Evolutionary conservation across 306 rosid species (phyloP).

Genomic region (Mucuna pruriens): DNA sequence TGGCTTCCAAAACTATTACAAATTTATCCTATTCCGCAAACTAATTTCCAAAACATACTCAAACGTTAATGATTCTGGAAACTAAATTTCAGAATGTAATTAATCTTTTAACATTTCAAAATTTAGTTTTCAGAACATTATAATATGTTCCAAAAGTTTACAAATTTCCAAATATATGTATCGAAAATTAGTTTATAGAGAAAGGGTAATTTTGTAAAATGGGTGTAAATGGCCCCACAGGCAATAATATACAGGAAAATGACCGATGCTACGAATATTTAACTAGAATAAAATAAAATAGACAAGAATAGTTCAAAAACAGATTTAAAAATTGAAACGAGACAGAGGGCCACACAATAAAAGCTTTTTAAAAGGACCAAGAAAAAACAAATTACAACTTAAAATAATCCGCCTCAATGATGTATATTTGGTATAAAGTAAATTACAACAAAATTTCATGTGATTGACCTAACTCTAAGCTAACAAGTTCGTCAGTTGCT

Average conservation of each 20-base stretch:
- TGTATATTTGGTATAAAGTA: constrained; percentile 20
- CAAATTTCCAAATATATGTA: too few relatives aligned
- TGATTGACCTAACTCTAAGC: constrained; percentile 39
- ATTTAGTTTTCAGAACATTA: too few relatives aligned
- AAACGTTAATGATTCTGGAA: too few relatives aligned
- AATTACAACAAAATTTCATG: constrained; percentile 50
- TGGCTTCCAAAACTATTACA: too few relatives aligned
- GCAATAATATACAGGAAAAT: not conserved
- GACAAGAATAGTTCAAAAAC: constrained; percentile 20
- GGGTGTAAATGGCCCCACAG: too few relatives aligned
- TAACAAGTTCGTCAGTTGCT: constrained; percentile 31
- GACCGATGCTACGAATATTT: not conserved
- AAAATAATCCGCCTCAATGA: not conserved
- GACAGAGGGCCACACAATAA: constrained; percentile 8
- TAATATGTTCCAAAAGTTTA: too few relatives aligned
- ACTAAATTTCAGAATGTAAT: too few relatives aligned
- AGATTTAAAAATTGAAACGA: not conserved
- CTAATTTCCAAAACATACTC: too few relatives aligned
- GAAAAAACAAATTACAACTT: constrained; percentile 21
- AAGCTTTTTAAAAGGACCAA: not conserved
- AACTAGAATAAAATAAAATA: not conserved
- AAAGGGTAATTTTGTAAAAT: too few relatives aligned
- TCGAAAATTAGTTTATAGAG: too few relatives aligned
- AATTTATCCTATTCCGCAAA: too few relatives aligned
- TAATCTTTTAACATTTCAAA: too few relatives aligned